A percentile compares a stretch with the other conserved stretches of the same genome.
phyloP scores from a whole-genome alignment of 225 moss, liverwort and hornwort species.

The Marchantia paleacea region DNA sequence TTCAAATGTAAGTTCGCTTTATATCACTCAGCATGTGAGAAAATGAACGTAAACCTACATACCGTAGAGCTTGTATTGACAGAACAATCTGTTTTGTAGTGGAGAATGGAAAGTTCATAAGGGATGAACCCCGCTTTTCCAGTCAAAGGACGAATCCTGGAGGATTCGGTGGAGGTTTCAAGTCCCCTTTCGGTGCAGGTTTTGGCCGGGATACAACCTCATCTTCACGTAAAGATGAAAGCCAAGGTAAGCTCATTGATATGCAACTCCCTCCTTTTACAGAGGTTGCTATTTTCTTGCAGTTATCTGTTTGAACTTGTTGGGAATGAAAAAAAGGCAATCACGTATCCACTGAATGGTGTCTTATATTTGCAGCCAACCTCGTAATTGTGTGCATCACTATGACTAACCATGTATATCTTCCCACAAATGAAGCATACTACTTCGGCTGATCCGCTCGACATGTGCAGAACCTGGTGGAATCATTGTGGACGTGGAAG shows the following conservation, averaged over 20 bases:
- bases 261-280: not conserved
- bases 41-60: too few relatives aligned
- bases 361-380: not conserved
- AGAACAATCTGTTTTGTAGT: constrained; percentile 39
- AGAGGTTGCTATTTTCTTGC: not conserved
- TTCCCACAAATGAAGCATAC: not conserved
- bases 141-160: constrained; percentile 41
- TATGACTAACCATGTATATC: not conserved
- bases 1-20: constrained; percentile 63
- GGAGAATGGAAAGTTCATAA: constrained; percentile 76
- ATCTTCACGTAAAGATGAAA: constrained; percentile 24
- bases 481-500: constrained; percentile 88
- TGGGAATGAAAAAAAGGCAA: not conserved
- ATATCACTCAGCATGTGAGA: not conserved
- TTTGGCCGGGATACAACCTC: constrained; percentile 43
- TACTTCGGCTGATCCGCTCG: not conserved
- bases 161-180: constrained; percentile 50
- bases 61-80: not conserved
- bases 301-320: not conserved
- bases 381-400: too few relatives aligned
- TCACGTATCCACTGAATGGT: not conserved
- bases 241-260: constrained; percentile 14
- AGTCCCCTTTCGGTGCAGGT: constrained; percentile 41
- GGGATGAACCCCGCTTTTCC: constrained; percentile 88
- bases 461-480: constrained; percentile 60